A percentile compares a stretch with the other conserved stretches of the same genome.
phyloP scores from a whole-genome alignment of 768 basidiomycete genomes.

The Lactarius indigo region DNA sequence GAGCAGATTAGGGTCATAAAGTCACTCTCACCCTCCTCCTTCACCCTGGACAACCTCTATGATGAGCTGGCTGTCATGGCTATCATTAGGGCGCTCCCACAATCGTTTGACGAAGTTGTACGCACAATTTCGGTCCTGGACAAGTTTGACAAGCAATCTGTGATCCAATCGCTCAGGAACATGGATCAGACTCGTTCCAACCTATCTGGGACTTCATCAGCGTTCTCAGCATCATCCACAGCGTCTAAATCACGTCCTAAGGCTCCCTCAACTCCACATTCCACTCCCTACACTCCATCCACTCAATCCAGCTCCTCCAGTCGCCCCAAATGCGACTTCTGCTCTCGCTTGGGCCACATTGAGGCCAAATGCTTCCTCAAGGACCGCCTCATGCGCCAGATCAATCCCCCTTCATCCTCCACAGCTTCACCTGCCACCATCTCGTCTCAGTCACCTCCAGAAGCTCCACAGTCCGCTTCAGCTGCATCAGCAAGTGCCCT shows the following conservation, averaged over 20 bases:
- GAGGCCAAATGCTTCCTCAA: background rate
- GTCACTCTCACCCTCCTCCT: background rate
- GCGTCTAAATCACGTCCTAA: background rate
- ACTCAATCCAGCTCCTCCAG: too few relatives aligned
- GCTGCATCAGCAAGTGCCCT: background rate
- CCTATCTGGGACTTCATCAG: background rate
- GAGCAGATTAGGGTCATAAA: background rate
- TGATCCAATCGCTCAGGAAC: background rate
- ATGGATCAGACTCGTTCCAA: background rate
- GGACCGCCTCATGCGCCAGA: background rate
- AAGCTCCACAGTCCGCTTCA: background rate
- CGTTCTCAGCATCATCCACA: too few relatives aligned
- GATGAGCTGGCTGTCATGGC: background rate
- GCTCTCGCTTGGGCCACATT: too few relatives aligned
- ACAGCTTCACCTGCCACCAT: background rate
- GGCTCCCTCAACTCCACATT: too few relatives aligned
- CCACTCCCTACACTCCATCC: too few relatives aligned
- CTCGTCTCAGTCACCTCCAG: background rate
- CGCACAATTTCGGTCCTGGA: background rate
- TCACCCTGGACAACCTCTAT: conserved; percentile 3
- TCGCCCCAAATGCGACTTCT: too few relatives aligned
- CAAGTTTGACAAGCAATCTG: conserved; percentile 5
- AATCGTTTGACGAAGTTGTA: background rate
- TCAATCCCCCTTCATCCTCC: background rate
- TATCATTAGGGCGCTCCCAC: background rate